Evolutionary conservation across 148 eudicot species (phyloP).

Genomic region (Pouteria glomerata): DNA sequence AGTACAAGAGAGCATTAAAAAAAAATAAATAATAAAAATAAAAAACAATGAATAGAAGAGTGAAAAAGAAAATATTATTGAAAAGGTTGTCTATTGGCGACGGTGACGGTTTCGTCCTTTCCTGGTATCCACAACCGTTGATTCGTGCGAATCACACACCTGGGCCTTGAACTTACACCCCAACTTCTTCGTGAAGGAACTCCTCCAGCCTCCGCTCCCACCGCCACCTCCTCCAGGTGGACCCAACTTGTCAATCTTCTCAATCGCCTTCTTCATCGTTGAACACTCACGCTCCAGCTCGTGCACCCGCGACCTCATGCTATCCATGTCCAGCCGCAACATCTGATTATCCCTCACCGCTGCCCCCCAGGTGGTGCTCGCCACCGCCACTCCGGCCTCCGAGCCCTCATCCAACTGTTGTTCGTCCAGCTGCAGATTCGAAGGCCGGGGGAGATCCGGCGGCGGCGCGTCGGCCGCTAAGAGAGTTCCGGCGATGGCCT

Average conservation of each 20-base stretch:
- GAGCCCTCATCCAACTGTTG: slow-evolving; percentile 8
- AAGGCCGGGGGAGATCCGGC: slow-evolving; percentile 6
- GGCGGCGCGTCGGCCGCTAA: slow-evolving; percentile 25
- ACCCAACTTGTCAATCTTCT: slow-evolving; percentile 49
- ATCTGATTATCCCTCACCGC: slow-evolving; percentile 70
- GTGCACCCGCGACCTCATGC: slow-evolving; percentile 80
- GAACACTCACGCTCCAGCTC: slow-evolving; percentile 88
- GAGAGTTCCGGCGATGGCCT: slow-evolving; percentile 81
- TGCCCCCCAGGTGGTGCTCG: slow-evolving; percentile 43
- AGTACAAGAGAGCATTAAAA: too few species aligned
- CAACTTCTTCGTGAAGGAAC: slow-evolving; percentile 39
- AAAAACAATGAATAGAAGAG: background rate
- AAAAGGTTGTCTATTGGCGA: slow-evolving; percentile 6
- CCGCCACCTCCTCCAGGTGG: slow-evolving; percentile 12
- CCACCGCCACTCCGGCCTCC: background rate
- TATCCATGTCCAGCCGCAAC: slow-evolving; percentile 80
- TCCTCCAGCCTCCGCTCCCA: slow-evolving; percentile 34
- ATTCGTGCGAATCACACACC: slow-evolving; percentile 89
- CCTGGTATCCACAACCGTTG: slow-evolving; percentile 52
- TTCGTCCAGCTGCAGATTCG: slow-evolving; percentile 18
- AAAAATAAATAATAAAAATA: too few species aligned
- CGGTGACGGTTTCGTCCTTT: slow-evolving; percentile 35
- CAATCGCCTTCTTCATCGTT: slow-evolving; percentile 67
- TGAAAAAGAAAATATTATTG: background rate
- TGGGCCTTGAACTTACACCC: slow-evolving; percentile 96